Conservation (phyloP, 805 yeast species). For the Candida sithepensis region DNA sequence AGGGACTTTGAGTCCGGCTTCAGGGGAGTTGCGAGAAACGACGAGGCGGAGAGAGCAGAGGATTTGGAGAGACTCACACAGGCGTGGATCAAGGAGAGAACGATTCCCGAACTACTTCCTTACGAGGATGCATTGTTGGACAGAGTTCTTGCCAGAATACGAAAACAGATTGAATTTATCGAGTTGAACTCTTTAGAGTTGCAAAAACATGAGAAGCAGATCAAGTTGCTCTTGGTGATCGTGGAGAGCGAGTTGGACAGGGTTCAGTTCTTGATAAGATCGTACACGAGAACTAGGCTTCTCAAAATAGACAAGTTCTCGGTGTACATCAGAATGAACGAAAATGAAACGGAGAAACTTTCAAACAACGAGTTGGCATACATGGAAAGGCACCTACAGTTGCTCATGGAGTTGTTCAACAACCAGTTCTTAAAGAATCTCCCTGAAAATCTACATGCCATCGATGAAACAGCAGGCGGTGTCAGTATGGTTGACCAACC, state of each 20-base stretch:
- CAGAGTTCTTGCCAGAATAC: conserved; percentile 54
- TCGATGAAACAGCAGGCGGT: conserved; percentile 72
- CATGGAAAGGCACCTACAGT: conserved; percentile 63
- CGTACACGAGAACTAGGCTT: conserved; percentile 75
- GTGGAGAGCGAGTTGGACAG: conserved; percentile 92
- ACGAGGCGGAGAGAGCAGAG: conserved; percentile 24
- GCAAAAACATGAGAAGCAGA: conserved; percentile 59
- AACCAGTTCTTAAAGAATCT: conserved; percentile 60
- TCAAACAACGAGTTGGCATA: conserved; percentile 62
- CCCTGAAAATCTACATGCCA: conserved; percentile 64
- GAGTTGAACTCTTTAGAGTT: conserved; percentile 76
- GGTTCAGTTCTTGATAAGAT: conserved; percentile 73
- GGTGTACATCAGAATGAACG: conserved; percentile 50
- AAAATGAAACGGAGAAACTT: conserved; percentile 37
- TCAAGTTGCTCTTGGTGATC: conserved; percentile 75
- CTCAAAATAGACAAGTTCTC: conserved; percentile 70
- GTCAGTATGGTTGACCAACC: conserved; percentile 79
- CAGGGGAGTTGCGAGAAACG: conserved; percentile 23
- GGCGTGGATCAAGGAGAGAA: conserved; percentile 81
- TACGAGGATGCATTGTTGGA: conserved; percentile 62
- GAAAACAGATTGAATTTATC: conserved; percentile 69
- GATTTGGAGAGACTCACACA: conserved; percentile 46
- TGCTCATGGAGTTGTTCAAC: conserved; percentile 63
- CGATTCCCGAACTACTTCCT: conserved; percentile 81
- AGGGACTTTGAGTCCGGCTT: conserved; percentile 53